Percentiles rank a stretch among this genome's conserved stretches.
Conservation (phyloP, 2,329 filamentous ascomycete genomes). For the Scopulariopsis brevicaulis region DNA sequence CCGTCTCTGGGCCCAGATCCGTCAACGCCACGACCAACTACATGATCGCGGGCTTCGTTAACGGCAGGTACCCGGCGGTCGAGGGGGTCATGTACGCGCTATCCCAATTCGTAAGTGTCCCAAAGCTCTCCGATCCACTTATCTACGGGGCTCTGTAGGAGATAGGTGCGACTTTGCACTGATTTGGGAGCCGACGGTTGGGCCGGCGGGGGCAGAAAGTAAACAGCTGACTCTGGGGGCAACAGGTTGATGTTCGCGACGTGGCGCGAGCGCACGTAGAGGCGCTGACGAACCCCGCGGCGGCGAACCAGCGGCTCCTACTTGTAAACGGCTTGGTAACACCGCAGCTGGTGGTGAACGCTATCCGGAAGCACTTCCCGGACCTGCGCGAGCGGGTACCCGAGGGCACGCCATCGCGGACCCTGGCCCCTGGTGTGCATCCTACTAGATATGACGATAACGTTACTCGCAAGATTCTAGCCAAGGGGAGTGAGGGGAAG, state of each 20-base stretch:
- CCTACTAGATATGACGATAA: not conserved
- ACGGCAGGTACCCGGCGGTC: not conserved
- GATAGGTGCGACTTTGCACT: not conserved
- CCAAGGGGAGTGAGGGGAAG: not conserved
- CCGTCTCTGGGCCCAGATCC: conserved; percentile 13
- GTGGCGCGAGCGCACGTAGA: conserved; percentile 30
- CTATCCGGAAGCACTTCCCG: not conserved
- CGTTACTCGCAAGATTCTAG: not conserved
- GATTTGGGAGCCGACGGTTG: not conserved
- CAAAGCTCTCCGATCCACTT: not conserved
- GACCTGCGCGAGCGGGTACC: not conserved
- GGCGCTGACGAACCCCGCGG: conserved; percentile 20
- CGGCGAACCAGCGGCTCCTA: not conserved
- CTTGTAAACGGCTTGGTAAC: not conserved
- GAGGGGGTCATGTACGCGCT: not conserved
- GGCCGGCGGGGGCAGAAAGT: conserved; percentile 21
- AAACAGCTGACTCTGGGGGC: conserved; percentile 27
- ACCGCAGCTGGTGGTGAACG: not conserved
- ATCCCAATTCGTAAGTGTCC: conserved; percentile 4
- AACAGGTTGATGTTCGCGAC: conserved; percentile 34
- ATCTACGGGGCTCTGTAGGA: not conserved
- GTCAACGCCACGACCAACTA: not conserved
- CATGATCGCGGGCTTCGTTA: not conserved
- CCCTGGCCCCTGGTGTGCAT: not conserved
- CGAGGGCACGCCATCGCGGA: not conserved